Evolutionary conservation across 345 rosid genomes (phyloP).

Genomic region (Raphanus raphanistrum): DNA sequence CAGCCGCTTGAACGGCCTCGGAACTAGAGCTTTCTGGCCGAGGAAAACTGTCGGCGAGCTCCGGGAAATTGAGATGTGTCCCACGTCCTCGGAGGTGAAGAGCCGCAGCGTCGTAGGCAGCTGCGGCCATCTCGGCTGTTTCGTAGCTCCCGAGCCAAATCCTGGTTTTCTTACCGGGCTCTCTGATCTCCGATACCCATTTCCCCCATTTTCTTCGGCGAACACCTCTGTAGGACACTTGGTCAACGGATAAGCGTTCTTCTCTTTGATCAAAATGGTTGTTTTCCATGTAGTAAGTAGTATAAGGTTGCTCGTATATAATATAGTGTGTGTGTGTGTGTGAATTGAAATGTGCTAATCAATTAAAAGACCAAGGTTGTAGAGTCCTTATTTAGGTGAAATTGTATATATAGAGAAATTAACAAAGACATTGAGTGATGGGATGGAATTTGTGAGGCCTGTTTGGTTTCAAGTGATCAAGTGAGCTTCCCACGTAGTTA

Average conservation of each 20-base stretch:
- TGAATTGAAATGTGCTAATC: slow-evolving; percentile 1
- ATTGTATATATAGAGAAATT: slow-evolving; percentile 29
- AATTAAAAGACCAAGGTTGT: neutral
- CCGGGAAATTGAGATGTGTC: slow-evolving; percentile 74
- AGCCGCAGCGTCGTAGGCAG: slow-evolving; percentile 87
- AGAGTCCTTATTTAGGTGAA: slow-evolving; percentile 5
- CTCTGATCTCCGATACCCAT: slow-evolving; percentile 95
- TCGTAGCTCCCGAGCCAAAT: slow-evolving; percentile 93
- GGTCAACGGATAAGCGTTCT: slow-evolving; percentile 20
- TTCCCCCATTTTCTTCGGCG: slow-evolving; percentile 93
- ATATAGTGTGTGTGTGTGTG: neutral
- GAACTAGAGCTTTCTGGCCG: slow-evolving; percentile 55
- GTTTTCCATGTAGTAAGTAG: slow-evolving; percentile 27
- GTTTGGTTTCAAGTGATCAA: slow-evolving; percentile 29
- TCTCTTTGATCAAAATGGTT: slow-evolving; percentile 21
- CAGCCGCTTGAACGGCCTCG: slow-evolving; percentile 71
- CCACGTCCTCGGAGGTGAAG: slow-evolving; percentile 62
- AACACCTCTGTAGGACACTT: slow-evolving; percentile 59
- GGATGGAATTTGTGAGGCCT: slow-evolving; percentile 12
- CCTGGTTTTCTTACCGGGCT: slow-evolving; percentile 76
- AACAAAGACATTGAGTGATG: slow-evolving; percentile 3
- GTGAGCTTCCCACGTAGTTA: slow-evolving; percentile 39
- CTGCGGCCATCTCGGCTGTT: slow-evolving; percentile 88
- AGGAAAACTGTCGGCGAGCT: slow-evolving; percentile 45
- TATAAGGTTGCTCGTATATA: neutral